Conservation (phyloP, 2,329 filamentous ascomycete species). For the Aureobasidium mangrovei region DNA sequence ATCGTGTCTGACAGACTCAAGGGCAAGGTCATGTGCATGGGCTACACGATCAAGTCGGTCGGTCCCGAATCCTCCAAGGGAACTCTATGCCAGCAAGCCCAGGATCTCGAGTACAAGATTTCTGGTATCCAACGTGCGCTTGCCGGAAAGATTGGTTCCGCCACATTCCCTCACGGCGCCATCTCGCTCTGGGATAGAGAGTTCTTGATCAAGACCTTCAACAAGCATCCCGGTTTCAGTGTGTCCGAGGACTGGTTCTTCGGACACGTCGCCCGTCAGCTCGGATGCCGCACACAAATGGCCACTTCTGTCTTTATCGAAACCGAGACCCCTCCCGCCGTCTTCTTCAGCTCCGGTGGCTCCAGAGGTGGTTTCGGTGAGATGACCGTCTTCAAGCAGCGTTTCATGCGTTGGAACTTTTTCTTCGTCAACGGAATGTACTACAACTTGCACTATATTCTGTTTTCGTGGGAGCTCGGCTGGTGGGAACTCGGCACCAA, state of each 20-base stretch:
- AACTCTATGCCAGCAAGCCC: slow-evolving; percentile 28
- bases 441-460: slow-evolving; percentile 40
- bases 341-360: slow-evolving; percentile 35
- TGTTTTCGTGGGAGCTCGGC: slow-evolving; percentile 41
- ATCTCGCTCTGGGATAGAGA: slow-evolving; percentile 42
- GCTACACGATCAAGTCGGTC: slow-evolving; percentile 40
- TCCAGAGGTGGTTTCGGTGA: slow-evolving; percentile 43
- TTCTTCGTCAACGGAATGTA: slow-evolving; percentile 44
- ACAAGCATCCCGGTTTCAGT: slow-evolving; percentile 42
- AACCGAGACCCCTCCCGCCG: slow-evolving; percentile 39
- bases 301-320: slow-evolving; percentile 44
- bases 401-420: slow-evolving; percentile 46
- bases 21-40: slow-evolving; percentile 36
- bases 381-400: slow-evolving; percentile 44
- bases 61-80: slow-evolving; percentile 19
- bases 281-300: slow-evolving; percentile 41
- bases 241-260: slow-evolving; percentile 48
- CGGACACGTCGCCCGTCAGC: slow-evolving; percentile 38
- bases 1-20: slow-evolving; percentile 37
- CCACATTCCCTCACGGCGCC: slow-evolving; percentile 44
- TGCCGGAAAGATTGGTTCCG: slow-evolving; percentile 37
- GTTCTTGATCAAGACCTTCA: slow-evolving; percentile 38
- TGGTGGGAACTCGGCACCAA: slow-evolving; percentile 43
- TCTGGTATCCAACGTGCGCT: slow-evolving; percentile 39
- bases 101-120: slow-evolving; percentile 46